Base-by-base conservation (phyloP, 441 rosid species). In the Pelargonium cotyledonis region DNA sequence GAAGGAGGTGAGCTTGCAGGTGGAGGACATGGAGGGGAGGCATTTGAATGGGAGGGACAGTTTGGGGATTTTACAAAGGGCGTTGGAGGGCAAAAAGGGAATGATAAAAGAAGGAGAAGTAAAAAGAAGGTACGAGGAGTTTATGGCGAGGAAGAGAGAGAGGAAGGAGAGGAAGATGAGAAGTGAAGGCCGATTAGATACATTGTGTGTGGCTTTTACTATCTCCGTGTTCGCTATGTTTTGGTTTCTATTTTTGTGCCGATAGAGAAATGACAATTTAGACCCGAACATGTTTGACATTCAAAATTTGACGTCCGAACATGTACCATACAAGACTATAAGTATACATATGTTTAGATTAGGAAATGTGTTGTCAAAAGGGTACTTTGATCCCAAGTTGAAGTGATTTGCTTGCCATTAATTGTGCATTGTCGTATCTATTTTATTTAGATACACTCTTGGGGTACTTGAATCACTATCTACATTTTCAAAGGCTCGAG, bases 11-110 rank as follows among this genome's bases (percentile, higher is more conserved):
- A 81, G 89, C 66, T 18, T 93, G 76, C 85, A 75, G 75, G 82
- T 85, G 71, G 90, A 86, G 84, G 98, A 90, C 79, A 81, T 88
- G 82, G 92, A 90, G 35, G 96, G 96, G 23, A 89, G 77, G 70
- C 70, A 68, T 18, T 23, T 93, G 84, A 84, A 44, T 7, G 97
- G 97, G 68, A 77, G 58, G 81, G 92, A 88, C 0, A 85, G 92
- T 76, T 71, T 90, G 85, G 86, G 73, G 49, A 78, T 89, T 68
- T 73, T 93, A 38, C 58, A 70, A 14, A 81, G 69, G 53, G 82
- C 84, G 3, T 76, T 88, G 83, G 82, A 68, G 64, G 71, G 78
- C 0, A 83, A 84, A 2, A 79, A 79, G 76, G 81, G 88, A 77
- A 70, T 67, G 76, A 63, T 29, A 40, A 21, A 72, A 43, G 35